phyloP scores from a whole-genome alignment of 1,284 basidiomycete species.

The Ustilago vetiveriae region DNA sequence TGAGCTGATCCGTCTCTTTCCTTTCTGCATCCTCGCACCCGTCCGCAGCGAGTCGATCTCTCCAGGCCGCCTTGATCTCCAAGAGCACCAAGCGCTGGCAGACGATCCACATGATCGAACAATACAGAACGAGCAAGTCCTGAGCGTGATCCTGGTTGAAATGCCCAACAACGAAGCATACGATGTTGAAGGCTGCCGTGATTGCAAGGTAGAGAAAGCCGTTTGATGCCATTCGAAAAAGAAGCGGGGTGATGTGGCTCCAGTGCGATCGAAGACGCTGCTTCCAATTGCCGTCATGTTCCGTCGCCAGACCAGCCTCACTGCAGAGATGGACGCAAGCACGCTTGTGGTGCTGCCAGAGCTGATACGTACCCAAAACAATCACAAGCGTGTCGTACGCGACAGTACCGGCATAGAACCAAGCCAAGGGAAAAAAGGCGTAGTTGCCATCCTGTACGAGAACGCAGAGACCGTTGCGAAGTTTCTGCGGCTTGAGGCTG shows the following conservation, averaged over 20 bases:
- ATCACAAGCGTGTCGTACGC: conserved; percentile 46
- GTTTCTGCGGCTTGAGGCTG: conserved; percentile 24
- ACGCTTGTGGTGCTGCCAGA: conserved; percentile 37
- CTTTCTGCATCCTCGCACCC: neutral
- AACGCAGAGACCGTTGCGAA: conserved; percentile 35
- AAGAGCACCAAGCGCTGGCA: conserved; percentile 51
- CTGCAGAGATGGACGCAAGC: conserved; percentile 9
- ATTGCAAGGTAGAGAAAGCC: conserved; percentile 51
- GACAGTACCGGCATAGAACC: conserved; percentile 52
- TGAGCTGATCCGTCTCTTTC: conserved; percentile 24
- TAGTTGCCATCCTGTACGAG: conserved; percentile 22
- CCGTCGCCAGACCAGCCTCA: neutral
- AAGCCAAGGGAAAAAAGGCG: conserved; percentile 38
- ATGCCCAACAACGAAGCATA: conserved; percentile 45
- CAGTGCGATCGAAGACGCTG: conserved; percentile 22
- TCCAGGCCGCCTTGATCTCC: conserved; percentile 47
- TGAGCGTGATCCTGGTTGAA: conserved; percentile 35
- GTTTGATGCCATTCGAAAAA: conserved; percentile 47
- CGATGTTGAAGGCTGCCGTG: conserved; percentile 51
- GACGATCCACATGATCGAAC: conserved; percentile 53
- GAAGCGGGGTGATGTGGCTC: conserved; percentile 43
- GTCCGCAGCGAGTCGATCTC: neutral
- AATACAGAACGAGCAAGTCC: conserved; percentile 46
- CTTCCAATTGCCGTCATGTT: conserved; percentile 3
- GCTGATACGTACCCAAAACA: conserved; percentile 44